Evolutionary conservation across 345 rosid species (phyloP), one percentile per base, ranked within the genome.

Genomic region (Citrus cavaleriei): DNA sequence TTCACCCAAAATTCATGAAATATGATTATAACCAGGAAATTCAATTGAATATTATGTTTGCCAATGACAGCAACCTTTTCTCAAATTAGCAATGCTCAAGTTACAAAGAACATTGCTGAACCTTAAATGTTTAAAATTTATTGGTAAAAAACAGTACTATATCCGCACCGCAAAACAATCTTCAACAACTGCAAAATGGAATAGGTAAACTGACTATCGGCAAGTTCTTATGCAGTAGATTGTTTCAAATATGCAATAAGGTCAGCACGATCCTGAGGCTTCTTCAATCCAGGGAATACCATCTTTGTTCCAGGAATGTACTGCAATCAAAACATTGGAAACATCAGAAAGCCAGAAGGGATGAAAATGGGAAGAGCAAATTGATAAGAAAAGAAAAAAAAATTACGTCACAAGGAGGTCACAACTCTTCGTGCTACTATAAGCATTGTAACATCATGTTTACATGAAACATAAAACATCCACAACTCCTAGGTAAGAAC

Each of bases 221-320:
- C n/a, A 49, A 32, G 37, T 80, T 68, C 80, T 32, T 81, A 80
- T 4, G 98, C 89, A 78, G 97, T 93, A 10, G 97, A 78, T 83
- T 88, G 82, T 93, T 93, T 95, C 91, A 95, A 84, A 83, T 87
- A 95, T 37, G 99, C 93, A 59, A 95, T 95, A 82, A 95, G 99
- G 63, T 95, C 98, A 2, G 96, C 95, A 2, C 98, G 98, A 0
- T 95, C 98, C 80, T 93, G 93, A 1, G 99, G 97, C 88, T 93
- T 95, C 92, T 95, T 95, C 69, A 95, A 78, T 76, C 98, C 98
- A 70, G 98, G 98, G 87, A 95, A 95, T 51, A 95, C 99, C 99
- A 95, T 95, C 91, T 95, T 95, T 2, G 99, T 95, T 75, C 98
- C 99, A 0, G 99, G 98, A 55, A 95, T 95, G 84, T 95, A 95